phyloP scores from a whole-genome alignment of 495 filamentous ascomycete genomes.

The Penicillium cataractarum region DNA sequence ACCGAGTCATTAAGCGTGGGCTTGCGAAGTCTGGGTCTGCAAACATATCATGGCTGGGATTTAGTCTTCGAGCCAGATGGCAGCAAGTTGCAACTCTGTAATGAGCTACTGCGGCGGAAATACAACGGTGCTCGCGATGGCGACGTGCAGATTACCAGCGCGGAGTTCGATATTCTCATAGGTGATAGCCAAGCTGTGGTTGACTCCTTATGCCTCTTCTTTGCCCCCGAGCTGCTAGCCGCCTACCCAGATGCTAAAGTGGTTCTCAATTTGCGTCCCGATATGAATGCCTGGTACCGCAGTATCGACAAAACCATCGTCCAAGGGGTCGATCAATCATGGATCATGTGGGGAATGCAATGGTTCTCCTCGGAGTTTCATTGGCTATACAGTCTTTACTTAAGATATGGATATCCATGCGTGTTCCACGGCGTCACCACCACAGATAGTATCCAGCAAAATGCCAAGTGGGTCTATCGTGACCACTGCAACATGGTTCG shows the following conservation, averaged over 20 bases:
- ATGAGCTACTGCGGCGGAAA: slow-evolving; percentile 3
- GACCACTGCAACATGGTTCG: slow-evolving; percentile 28
- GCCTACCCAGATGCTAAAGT: too few species aligned
- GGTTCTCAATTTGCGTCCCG: too few species aligned
- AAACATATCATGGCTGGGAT: slow-evolving; percentile 23
- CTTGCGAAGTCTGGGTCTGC: slow-evolving; percentile 12
- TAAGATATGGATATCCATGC: slow-evolving; percentile 3
- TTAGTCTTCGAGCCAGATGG: slow-evolving; percentile 17
- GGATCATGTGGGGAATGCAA: slow-evolving; percentile 3
- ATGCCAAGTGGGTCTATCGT: slow-evolving; percentile 33
- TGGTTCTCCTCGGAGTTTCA: slow-evolving; percentile 4
- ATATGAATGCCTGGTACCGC: too few species aligned
- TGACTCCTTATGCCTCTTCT: too few species aligned
- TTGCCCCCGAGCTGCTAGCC: too few species aligned
- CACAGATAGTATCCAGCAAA: slow-evolving; percentile 21
- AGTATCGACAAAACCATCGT: too few species aligned
- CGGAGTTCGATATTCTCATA: too few species aligned
- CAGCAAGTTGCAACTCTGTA: slow-evolving; percentile 13
- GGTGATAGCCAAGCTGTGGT: too few species aligned
- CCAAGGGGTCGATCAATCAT: too few species aligned
- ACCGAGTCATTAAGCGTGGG: slow-evolving; percentile 20
- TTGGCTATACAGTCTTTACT: background rate
- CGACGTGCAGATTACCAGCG: too few species aligned
- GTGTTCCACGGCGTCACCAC: slow-evolving; percentile 27
- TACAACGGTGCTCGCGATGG: too few species aligned